Base-by-base conservation (phyloP, 352 stramenopile genomes). In the Thalassiosira mediterranea region DNA sequence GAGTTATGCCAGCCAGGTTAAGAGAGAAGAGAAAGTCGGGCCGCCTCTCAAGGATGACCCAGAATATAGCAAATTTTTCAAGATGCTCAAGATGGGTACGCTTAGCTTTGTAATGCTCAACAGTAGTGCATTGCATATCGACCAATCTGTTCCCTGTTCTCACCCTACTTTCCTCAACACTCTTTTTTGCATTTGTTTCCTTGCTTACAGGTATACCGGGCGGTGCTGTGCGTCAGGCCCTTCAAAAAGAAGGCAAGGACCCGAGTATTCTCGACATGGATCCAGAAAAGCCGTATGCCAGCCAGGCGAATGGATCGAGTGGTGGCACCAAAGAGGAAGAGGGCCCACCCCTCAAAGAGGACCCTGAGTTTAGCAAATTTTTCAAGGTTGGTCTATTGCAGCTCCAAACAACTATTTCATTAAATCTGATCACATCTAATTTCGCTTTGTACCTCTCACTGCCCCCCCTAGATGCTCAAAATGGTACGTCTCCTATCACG, bases 161-260 rank as follows among this genome's bases (percentile, higher is more conserved):
- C n/a, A n/a, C n/a, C n/a, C n/a, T n/a, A n/a, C n/a, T n/a, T n/a
- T n/a, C n/a, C n/a, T n/a, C n/a, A n/a, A n/a, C n/a, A n/a, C n/a
- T n/a, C n/a, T n/a, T n/a, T n/a, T n/a, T n/a, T n/a, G n/a, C n/a
- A n/a, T n/a, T n/a, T n/a, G n/a, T n/a, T n/a, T n/a, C n/a, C n/a
- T n/a, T n/a, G n/a, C n/a, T n/a, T n/a, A 21, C 56, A 65, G 78
- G 86, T 13, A 52, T 94, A 11, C 88, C 86, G 0, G 62, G 89
- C 0, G 94, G 94, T 69, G 94, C 97, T 54, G 94, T 98, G 8
- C 96, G 98, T 77, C 89, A 97, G 81, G 97, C 97, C 64, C 93
- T 98, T 82, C 82, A 59, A 21, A 86, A 93, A 21, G 94, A 94
- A 62, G 83, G 81, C n/a, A 71, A 90, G 19, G 88, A 93, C 57